These are phyloP conservation scores for Gentiana macrophylla DNA, from an alignment of 257 asterid genomes.

Conservation along the genomic window DNA sequence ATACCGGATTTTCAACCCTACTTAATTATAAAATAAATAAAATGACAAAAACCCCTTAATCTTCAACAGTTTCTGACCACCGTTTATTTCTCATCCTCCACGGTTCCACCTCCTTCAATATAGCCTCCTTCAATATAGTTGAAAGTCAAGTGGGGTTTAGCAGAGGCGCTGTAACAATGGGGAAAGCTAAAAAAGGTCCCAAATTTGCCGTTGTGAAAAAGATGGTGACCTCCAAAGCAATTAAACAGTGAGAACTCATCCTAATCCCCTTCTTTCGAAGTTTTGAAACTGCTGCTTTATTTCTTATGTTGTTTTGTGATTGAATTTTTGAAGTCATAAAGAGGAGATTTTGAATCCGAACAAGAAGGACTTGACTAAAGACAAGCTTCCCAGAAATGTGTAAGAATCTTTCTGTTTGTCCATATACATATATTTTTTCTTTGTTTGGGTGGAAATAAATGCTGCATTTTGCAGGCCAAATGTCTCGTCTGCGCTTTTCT, in stretches of 20 bases:
- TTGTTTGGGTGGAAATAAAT: not conserved
- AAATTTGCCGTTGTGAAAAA: slow-evolving; percentile 97
- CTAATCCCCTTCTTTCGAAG: not conserved
- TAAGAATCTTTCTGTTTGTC: slow-evolving; percentile 15
- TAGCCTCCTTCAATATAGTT: too few relatives aligned
- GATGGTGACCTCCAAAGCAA: slow-evolving; percentile 51
- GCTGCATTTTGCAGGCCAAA: slow-evolving; percentile 52
- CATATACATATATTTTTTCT: not conserved
- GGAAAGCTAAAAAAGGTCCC: slow-evolving; percentile 71
- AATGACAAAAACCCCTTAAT: too few relatives aligned
- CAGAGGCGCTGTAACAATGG: slow-evolving; percentile 33
- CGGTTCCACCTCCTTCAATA: too few relatives aligned
- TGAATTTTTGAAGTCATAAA: slow-evolving; percentile 37
- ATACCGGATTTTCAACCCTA: too few relatives aligned
- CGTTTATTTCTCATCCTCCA: too few relatives aligned
- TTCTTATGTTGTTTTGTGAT: not conserved
- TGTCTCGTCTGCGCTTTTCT: slow-evolving; percentile 81
- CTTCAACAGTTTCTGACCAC: too few relatives aligned
- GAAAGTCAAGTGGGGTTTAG: too few relatives aligned
- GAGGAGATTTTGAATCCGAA: slow-evolving; percentile 82
- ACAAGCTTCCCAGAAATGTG: slow-evolving; percentile 88
- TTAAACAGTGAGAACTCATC: slow-evolving; percentile 45
- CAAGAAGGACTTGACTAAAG: slow-evolving; percentile 71
- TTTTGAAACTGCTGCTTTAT: not conserved
- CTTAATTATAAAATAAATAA: too few relatives aligned